These are phyloP conservation scores for Albophoma yamanashiensis DNA, from an alignment of 2,329 filamentous ascomycete species.

Conservation along the genomic window DNA sequence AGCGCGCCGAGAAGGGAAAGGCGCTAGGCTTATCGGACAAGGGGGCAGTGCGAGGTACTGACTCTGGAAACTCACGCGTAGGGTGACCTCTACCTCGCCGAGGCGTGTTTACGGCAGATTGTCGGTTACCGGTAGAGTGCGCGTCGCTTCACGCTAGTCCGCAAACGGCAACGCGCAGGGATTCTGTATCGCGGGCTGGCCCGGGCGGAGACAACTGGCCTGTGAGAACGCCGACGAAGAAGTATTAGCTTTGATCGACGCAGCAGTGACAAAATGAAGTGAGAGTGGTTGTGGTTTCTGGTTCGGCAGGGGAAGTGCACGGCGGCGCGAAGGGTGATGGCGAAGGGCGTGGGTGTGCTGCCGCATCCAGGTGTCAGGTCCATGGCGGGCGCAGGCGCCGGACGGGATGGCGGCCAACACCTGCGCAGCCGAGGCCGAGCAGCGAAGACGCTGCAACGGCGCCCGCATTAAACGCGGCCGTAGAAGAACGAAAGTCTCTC, in stretches of 20 bases:
- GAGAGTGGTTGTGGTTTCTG: background rate
- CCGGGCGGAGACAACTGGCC: background rate
- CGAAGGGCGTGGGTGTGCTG: background rate
- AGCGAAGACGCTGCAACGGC: background rate
- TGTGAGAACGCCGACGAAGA: background rate
- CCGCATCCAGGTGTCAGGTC: background rate
- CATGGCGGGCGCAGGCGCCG: background rate
- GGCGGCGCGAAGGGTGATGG: background rate
- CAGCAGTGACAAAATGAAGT: background rate
- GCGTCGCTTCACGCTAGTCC: constrained; percentile 2
- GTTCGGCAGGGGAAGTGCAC: background rate
- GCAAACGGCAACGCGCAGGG: constrained; percentile 4
- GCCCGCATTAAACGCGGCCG: background rate
- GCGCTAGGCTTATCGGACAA: background rate
- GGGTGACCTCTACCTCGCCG: constrained; percentile 1
- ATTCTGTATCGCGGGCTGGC: background rate
- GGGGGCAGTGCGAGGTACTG: constrained; percentile 4
- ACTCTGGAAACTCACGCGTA: background rate
- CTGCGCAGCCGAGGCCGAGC: background rate
- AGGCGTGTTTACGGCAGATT: constrained; percentile 5
- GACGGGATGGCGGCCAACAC: background rate
- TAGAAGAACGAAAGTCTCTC: background rate
- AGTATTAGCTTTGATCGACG: background rate
- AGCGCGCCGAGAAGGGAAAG: background rate
- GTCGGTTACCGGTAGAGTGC: constrained; percentile 3